These are phyloP conservation scores for Alternaria novae-zelandiae DNA, from an alignment of 2,329 filamentous ascomycete species.

Conservation along the genomic window DNA sequence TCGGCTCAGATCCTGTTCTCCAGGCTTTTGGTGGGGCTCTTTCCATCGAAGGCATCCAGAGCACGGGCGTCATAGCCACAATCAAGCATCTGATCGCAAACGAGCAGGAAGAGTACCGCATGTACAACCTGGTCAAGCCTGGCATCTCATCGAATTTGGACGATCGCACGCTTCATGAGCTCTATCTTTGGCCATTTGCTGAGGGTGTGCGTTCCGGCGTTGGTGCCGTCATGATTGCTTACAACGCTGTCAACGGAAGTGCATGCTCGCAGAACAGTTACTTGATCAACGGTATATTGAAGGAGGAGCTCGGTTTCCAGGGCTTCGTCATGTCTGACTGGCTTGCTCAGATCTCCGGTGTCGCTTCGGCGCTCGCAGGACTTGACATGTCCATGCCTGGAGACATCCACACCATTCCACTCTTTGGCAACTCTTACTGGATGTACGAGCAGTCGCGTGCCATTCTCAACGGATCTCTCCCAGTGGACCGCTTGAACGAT, in stretches of 20 bases:
- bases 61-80: conserved; percentile 74
- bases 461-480: conserved; percentile 81
- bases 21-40: conserved; percentile 76
- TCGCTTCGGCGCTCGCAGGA: conserved; percentile 78
- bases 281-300: conserved; percentile 81
- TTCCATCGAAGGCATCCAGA: conserved; percentile 78
- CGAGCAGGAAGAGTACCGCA: conserved; percentile 67
- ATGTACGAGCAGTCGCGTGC: conserved; percentile 76
- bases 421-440: conserved; percentile 63
- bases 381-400: conserved; percentile 83
- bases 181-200: conserved; percentile 87
- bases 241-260: conserved; percentile 61
- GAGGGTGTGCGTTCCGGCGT: conserved; percentile 79
- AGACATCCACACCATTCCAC: conserved; percentile 63
- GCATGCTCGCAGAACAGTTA: conserved; percentile 77
- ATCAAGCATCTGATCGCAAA: conserved; percentile 74
- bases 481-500: conserved; percentile 82
- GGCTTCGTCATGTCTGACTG: conserved; percentile 76
- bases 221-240: conserved; percentile 82
- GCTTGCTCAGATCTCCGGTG: conserved; percentile 83
- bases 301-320: conserved; percentile 86
- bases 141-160: conserved; percentile 68
- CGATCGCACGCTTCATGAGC: conserved; percentile 75
- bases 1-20: conserved; percentile 73
- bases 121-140: conserved; percentile 50